Base-by-base conservation (phyloP, 352 stramenopile species). In the Nothophytophthora sp. region DNA sequence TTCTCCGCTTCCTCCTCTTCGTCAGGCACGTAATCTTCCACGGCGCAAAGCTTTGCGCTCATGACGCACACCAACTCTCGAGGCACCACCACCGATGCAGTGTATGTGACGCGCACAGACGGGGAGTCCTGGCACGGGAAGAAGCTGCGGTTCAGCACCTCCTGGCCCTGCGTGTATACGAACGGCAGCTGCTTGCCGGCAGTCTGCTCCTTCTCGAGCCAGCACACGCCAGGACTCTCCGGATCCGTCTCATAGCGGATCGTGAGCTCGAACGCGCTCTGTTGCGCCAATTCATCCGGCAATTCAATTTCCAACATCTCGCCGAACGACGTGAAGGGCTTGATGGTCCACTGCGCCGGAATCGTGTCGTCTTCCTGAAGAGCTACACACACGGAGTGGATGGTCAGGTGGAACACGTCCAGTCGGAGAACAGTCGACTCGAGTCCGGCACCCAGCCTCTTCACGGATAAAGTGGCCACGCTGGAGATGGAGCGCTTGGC, bases 51-150 rank as follows among this genome's bases (percentile, higher is more conserved):
- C 50, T 89, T 84, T 16, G 81, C 85, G 34, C 82, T 92, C 85
- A 95, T 95, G 27, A 92, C 79, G 53, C 83, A 93, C 25, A 96
- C 97, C 5, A 97, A 76, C 72, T 92, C 96, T 9, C 75, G 50
- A 0, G 96, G 95, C 18, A 98, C 95, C 11, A 75, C 70, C n/a
- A 99, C 85, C 15, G 69, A 80, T 2, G 96, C 94, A 11, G 87
- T 82, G 70, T 98, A 99, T 19, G 97, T 98, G 49, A 98, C 79
- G 48, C 98, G 98, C 25, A 98, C 90, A 5, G 77, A 95, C 7
- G 95, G 96, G 28, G 86, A 90, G 82, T 99, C 97, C 58, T 98
- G 82, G 27, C 81, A 96, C 28, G 86, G 82, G 33, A 94, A 88
- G 45, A 93, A 76, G 65, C 80, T 89, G 48, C 83, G 84, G 50